Base-by-base conservation (phyloP, 164 flowering plant species). In the Nymphaea thermarum region DNA sequence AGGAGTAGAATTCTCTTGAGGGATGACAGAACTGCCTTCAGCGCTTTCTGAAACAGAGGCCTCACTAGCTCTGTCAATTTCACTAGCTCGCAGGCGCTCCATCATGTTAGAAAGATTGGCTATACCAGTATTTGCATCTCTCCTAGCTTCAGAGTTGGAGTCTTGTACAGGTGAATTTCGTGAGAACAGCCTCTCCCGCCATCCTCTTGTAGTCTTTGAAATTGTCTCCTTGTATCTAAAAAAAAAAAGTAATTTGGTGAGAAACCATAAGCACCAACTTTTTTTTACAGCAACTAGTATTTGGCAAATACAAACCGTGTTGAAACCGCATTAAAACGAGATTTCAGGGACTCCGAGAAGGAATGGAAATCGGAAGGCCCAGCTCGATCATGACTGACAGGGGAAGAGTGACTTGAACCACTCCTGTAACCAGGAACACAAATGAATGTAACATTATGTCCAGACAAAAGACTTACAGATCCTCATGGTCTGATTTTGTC, bases 291-390 rank as follows among this genome's bases (percentile, higher is more conserved):
- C 4, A 1, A 64, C 66, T 43, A 7, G 4, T 6, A 11, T 51
- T 61, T 4, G 7, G 43, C 63, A 36, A 18, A 43, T 25, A 12
- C 55, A 66, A 80, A 87, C 92, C 87, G 85, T 72, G 75, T 75
- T 62, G 98, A 92, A 66, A 85, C 80, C 12, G 93, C 78, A 75
- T 79, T 88, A 66, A 88, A 67, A 66, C 87, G 83, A 65, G 95
- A 87, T 75, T 89, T 90, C 68, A 85, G 66, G 43, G 92, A 77
- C 43, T 90, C 98, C 14, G 98, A 86, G 62, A 89, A 78, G 6
- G 96, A 82, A 61, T 92, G 93, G 16, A 88, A 68, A 16, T 88
- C 96, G 41, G 98, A 92, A 25, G 96, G 96, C 55, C 96, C 98
- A 45, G 93, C 87, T 68, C 83, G 77, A 70, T 88, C 93, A 43